Percentiles rank a stretch among this genome's conserved stretches.
These are phyloP conservation scores for Manihot esculenta DNA, from an alignment of 441 rosid genomes.

Conservation along the genomic window DNA sequence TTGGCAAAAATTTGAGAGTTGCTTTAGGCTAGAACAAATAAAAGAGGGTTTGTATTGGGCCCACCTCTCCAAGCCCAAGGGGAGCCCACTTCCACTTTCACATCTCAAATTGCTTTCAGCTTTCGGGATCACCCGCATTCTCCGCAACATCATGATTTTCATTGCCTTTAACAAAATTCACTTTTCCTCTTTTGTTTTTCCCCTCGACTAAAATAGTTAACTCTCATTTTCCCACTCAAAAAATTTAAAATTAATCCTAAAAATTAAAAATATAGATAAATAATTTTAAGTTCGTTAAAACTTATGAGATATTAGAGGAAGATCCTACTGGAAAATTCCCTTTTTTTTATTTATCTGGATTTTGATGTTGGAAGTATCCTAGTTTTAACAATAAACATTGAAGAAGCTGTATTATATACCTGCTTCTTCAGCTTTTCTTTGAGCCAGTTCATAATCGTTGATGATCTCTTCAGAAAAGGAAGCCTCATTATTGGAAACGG, in stretches of 20 bases:
- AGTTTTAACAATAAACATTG: too few species aligned
- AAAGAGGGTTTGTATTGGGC: conserved; percentile 1
- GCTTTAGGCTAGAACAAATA: conserved; percentile 11
- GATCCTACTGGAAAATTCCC: not conserved
- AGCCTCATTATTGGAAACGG: conserved; percentile 36
- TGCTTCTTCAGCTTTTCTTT: conserved; percentile 93
- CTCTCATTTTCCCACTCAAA: not conserved
- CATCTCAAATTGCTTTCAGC: conserved; percentile 3
- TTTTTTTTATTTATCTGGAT: too few species aligned
- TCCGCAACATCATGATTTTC: conserved; percentile 21
- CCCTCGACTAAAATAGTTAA: not conserved
- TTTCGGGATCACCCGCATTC: conserved; percentile 20
- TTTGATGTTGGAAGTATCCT: too few species aligned
- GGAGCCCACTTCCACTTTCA: not conserved
- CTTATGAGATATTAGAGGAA: conserved; percentile 4
- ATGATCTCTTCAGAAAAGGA: conserved; percentile 46
- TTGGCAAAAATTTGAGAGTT: too few species aligned
- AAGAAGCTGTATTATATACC: conserved; percentile 37
- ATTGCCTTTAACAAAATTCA: not conserved
- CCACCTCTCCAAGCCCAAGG: not conserved
- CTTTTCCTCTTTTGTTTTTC: too few species aligned
- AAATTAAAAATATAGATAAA: not conserved
- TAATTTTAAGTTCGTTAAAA: not conserved
- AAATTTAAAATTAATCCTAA: not conserved
- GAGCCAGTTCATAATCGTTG: conserved; percentile 74